phyloP scores from a whole-genome alignment of 257 asterid genomes.

The Salvia rosmarinus region DNA sequence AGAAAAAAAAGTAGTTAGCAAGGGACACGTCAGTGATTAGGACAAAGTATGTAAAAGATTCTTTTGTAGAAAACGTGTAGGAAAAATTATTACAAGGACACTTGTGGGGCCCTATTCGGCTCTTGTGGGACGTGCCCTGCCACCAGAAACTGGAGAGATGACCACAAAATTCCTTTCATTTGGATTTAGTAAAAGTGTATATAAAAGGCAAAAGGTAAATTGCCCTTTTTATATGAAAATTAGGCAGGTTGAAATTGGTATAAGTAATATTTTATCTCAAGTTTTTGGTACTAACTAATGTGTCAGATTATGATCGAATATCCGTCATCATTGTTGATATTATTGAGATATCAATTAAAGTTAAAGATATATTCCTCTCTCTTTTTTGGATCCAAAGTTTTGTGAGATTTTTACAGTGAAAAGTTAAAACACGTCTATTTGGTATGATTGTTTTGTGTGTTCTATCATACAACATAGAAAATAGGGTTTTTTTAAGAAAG shows the following conservation, averaged over 20 bases:
- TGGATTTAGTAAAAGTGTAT: neutral
- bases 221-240: neutral
- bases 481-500: too few species aligned
- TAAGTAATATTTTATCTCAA: neutral
- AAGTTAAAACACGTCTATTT: too few species aligned
- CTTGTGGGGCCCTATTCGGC: conserved; percentile 23
- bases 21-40: conserved; percentile 49
- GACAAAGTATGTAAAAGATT: conserved; percentile 47
- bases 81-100: conserved; percentile 19
- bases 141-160: neutral
- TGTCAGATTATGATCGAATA: neutral
- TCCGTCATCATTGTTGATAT: neutral
- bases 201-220: neutral
- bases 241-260: neutral
- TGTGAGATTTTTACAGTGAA: neutral
- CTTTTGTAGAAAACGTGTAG: conserved; percentile 43
- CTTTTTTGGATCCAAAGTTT: neutral
- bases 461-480: too few species aligned
- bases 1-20: conserved; percentile 2
- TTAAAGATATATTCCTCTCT: too few species aligned
- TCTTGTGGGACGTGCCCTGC: neutral
- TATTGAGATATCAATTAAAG: neutral
- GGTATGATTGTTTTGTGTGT: too few species aligned
- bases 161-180: conserved; percentile 19
- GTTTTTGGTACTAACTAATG: neutral